Conservation (phyloP, 805 yeast genomes). For the Nadsonia fulvescens region DNA sequence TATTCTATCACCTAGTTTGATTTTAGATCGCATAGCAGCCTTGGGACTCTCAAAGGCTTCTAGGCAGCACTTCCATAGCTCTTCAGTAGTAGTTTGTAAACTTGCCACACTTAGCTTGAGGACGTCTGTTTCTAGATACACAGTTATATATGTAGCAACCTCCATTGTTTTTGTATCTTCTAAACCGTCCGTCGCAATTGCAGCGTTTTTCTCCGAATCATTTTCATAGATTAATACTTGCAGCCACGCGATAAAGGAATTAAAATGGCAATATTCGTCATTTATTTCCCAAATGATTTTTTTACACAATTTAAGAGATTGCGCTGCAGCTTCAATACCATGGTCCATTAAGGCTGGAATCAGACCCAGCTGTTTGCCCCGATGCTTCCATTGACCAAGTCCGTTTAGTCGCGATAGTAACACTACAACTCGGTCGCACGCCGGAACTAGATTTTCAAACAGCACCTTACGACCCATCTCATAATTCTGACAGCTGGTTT, state of each 20-base stretch:
- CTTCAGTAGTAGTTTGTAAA: background rate
- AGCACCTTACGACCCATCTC: slow-evolving; percentile 25
- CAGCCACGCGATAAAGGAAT: slow-evolving; percentile 11
- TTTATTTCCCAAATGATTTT: slow-evolving; percentile 6
- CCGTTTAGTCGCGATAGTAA: slow-evolving; percentile 28
- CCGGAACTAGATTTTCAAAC: slow-evolving; percentile 28
- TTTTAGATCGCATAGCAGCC: slow-evolving; percentile 2
- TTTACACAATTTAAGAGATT: slow-evolving; percentile 5
- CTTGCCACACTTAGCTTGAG: background rate
- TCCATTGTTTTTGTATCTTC: slow-evolving; percentile 9
- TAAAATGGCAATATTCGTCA: slow-evolving; percentile 9
- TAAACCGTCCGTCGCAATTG: slow-evolving; percentile 1
- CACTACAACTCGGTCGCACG: slow-evolving; percentile 29
- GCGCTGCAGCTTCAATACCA: slow-evolving; percentile 3
- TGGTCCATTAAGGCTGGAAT: slow-evolving; percentile 4
- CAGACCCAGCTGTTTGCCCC: slow-evolving; percentile 11
- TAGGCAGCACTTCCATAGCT: slow-evolving; percentile 1
- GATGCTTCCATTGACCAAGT: slow-evolving; percentile 23
- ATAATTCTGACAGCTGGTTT: slow-evolving; percentile 26
- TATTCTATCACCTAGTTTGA: background rate
- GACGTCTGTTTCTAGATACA: slow-evolving; percentile 1
- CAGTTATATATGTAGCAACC: slow-evolving; percentile 8
- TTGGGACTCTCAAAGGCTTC: slow-evolving; percentile 3
- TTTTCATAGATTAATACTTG: slow-evolving; percentile 9
- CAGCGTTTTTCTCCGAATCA: slow-evolving; percentile 6